Conservation (phyloP, 352 stramenopile genomes). For the Pythium scleroteichum region DNA sequence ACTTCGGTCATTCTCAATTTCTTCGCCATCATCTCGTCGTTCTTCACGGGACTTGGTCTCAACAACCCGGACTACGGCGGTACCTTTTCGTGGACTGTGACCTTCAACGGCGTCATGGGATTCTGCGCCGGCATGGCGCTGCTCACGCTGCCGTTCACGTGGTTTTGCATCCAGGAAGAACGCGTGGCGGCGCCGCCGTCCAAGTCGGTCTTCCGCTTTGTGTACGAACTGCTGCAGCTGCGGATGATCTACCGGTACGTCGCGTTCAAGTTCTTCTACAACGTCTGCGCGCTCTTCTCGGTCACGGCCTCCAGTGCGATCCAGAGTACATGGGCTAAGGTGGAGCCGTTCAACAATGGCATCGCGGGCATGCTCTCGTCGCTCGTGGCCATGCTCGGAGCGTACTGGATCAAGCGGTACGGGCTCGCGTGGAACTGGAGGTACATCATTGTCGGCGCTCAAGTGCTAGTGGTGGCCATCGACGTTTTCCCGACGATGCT, state of each 20-base stretch:
- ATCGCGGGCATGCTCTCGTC: slow-evolving; percentile 49
- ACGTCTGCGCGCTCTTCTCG: slow-evolving; percentile 39
- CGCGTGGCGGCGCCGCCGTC: slow-evolving; percentile 26
- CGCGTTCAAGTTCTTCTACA: slow-evolving; percentile 27
- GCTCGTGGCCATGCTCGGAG: slow-evolving; percentile 34
- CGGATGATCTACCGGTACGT: slow-evolving; percentile 37
- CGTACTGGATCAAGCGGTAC: slow-evolving; percentile 38
- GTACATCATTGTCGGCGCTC: no score
- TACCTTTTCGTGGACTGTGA: slow-evolving; percentile 42
- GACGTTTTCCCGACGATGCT: no score
- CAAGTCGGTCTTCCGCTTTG: slow-evolving; percentile 23
- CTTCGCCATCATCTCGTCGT: slow-evolving; percentile 38
- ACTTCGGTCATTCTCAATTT: slow-evolving; percentile 19
- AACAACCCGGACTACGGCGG: slow-evolving; percentile 57
- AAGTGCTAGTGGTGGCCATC: no score
- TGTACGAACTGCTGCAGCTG: slow-evolving; percentile 57
- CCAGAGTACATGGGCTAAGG: slow-evolving; percentile 49
- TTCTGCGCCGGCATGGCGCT: slow-evolving; percentile 37
- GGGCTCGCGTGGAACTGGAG: slow-evolving; percentile 53
- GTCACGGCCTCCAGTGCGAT: slow-evolving; percentile 47
- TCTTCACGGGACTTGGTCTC: slow-evolving; percentile 54
- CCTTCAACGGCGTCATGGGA: slow-evolving; percentile 48
- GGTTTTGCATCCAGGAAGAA: slow-evolving; percentile 53
- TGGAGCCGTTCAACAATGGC: slow-evolving; percentile 53
- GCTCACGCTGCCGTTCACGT: slow-evolving; percentile 36